Base-by-base conservation (phyloP, 1,284 basidiomycete genomes). In the Cryptococcus hybrid region DNA sequence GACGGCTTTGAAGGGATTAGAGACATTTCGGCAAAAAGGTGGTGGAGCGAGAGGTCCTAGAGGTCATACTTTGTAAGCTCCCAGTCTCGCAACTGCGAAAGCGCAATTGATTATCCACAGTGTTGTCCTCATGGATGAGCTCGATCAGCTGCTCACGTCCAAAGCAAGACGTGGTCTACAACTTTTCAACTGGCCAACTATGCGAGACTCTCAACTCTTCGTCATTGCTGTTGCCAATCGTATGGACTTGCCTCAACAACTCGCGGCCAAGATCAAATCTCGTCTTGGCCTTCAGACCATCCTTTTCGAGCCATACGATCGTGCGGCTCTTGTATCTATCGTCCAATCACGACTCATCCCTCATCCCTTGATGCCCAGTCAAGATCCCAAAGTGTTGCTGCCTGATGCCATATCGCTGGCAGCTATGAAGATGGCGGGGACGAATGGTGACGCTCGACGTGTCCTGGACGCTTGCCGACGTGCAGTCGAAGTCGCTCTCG, bases 171-270 rank as follows among this genome's bases (percentile, higher is more conserved):
- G 95, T 99, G 2, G 90, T 99, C 44, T 99, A 99, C 80, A 98
- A 98, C 75, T 95, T 99, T 99, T 99, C 84, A 98, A 98, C 75
- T 99, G 96, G 95, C 96, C 95, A 1, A 94, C 92, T 8, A 82
- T 95, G 57, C 83, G 85, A 0, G 86, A 86, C 12, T 91, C 89
- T 55, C 88, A 89, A 70, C 83, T 99, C 12, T 87, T 98, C 52
- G 95, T 99, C 2, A 85, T 99, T 54, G 96, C 96, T 0, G 93
- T 99, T 1, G 96, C 96, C 9, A 99, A 99, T 74, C 94, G 95
- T 34, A 96, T 98, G 90, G 95, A 99, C 72, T 81, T 99, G 54
- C 96, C 96, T 0, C 95, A 99, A 76, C 84, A 95, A 34, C 88
- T 99, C 83, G 89, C 84, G 3, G 91, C 92, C 2, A 88, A 96